Evolutionary conservation across 2,329 filamentous ascomycete genomes (phyloP), one percentile per base, ranked within the genome.

Genomic region (Plectosphaerella sp.): DNA sequence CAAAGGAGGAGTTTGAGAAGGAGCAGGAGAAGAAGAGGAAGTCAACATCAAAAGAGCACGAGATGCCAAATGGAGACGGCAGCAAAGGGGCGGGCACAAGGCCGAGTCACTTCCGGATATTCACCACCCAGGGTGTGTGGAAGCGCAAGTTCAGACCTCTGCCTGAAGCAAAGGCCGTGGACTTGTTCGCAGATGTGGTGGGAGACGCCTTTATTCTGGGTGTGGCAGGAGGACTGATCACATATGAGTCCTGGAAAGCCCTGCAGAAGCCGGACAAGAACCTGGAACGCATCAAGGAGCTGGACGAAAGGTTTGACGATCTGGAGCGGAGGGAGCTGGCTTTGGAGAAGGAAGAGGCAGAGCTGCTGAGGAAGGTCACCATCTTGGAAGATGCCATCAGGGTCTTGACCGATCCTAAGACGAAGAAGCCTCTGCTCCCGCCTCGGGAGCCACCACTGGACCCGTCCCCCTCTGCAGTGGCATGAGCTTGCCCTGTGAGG

Each of bases 131-230:
- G 45, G 86, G 76, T 58, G 70, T 86, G 11, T 87, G 84, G 83
- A 77, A 63, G 54, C 78, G 83, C 53, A 82, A 80, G 61, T 87
- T 87, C 62, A 72, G 83, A 49, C 67, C 82, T 7, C 68, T 87
- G n/a, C 82, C 83, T 10, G 83, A 87, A 62, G 73, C 67, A 15
- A 87, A 86, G 66, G 83, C 83, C 9, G 83, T 87, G 11, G 83
- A 86, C 60, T 68, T 87, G 8, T 87, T 87, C 59, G 84, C 83
- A 42, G 83, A 87, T 60, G 83, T 87, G 15, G 70, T 83, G 48
- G 83, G 83, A 41, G 83, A 87, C 57, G 69, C 72, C 15, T 87
- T 87, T 61, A 86, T 87, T 54, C 72, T 87, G 18, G 62, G 74
- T 6, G 82, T 87, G 24, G 83, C 82, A 7, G 70, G 73, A 14